phyloP scores from a whole-genome alignment of 2,329 filamentous ascomycete genomes.

The Aspergillus ochraceoroseus region DNA sequence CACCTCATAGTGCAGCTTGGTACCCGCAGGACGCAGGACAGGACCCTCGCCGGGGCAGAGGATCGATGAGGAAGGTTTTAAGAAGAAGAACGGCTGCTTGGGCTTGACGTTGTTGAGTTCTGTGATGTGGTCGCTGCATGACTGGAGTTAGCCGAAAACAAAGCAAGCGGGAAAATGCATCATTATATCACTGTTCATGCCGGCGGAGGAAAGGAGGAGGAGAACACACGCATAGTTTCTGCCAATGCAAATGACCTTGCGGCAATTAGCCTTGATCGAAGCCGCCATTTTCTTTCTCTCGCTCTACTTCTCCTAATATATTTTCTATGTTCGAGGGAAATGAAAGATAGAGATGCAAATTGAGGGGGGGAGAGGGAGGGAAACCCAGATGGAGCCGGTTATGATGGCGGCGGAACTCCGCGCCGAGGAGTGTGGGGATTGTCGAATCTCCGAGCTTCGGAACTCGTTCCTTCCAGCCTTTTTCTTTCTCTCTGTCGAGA shows the following conservation, averaged over 20 bases:
- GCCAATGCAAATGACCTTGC: conserved; percentile 87
- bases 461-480: not conserved
- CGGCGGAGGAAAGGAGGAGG: conserved; percentile 11
- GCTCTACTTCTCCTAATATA: not conserved
- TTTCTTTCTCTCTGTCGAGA: not conserved
- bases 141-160: conserved; percentile 10
- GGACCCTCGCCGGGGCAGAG: conserved; percentile 72
- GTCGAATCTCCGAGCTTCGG: conserved; percentile 23
- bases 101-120: conserved; percentile 84
- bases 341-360: not conserved
- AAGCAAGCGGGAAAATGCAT: not conserved
- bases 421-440: conserved; percentile 27
- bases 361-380: too few relatives aligned
- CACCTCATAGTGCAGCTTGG: conserved; percentile 89
- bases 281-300: conserved; percentile 33
- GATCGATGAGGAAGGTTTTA: conserved; percentile 87
- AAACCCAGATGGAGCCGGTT: too few relatives aligned
- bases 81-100: conserved; percentile 98
- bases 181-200: too few relatives aligned
- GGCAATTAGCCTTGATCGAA: conserved; percentile 49
- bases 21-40: conserved; percentile 73
- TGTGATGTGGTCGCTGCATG: conserved; percentile 74
- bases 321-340: too few relatives aligned
- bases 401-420: conserved; percentile 22
- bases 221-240: conserved; percentile 83